Evolutionary conservation across 768 basidiomycete species (phyloP), one percentile per base, ranked within the genome.

Genomic region (Paxillus ammoniavirescens): DNA sequence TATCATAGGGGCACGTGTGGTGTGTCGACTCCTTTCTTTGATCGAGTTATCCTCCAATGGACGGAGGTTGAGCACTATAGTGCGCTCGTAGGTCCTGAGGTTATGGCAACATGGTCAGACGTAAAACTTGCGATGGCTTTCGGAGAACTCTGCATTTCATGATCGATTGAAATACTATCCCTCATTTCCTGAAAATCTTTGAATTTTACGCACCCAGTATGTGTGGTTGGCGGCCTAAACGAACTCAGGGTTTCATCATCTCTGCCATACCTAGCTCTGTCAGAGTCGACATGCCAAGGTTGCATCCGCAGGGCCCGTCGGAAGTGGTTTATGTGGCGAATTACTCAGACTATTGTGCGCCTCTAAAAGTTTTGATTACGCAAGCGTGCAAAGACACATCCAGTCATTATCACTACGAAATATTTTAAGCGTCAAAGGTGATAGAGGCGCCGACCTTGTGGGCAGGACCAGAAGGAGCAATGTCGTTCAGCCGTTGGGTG

Each of bases 401-500:
- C 55, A 45, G 57, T 51, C 54, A 63, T 50, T 33, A 47, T 47
- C 44, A 48, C 59, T 67, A 66, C 52, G 47, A 30, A 31, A 48
- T 60, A 61, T 59, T 61, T 79, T 78, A 87, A 61, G 82, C 80
- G 67, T 91, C 88, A 63, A 92, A 92, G 54, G 77, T 76, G 69
- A 92, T 79, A 73, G 77, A 80, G 63, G 87, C 82, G 65, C 89
- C 89, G 61, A 90, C 82, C 82, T 92, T 93, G 84, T 93, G 91
- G 13, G 85, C 82, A 51, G 87, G 82, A 45, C 86, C 89, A 49
- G 70, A 54, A 48, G 81, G 80, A 46, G 76, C 72, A 49, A 79
- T 70, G 52, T 92, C 90, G 76, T 91, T 93, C 62, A 98, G 77
- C 61, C 89, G 85, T 76, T 92, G 86, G 56, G 93, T 96, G 77